phyloP scores from a whole-genome alignment of 345 rosid genomes.

The Syzygium aqueum region DNA sequence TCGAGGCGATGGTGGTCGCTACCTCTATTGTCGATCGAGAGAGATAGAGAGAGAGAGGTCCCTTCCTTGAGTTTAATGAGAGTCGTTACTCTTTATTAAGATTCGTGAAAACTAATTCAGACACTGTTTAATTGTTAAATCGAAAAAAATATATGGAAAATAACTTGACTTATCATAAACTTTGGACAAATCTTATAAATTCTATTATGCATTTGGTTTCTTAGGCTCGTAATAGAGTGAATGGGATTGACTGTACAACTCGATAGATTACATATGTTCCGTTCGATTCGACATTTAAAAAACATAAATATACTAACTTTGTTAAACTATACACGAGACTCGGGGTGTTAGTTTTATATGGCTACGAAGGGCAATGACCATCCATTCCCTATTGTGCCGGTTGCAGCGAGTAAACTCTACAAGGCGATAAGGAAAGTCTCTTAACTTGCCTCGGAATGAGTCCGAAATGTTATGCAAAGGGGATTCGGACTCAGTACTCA shows the following conservation, averaged over 20 bases:
- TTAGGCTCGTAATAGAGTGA: neutral
- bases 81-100: rapidly evolving
- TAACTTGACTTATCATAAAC: neutral
- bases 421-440: rapidly evolving
- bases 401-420: rapidly evolving
- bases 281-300: neutral
- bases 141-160: neutral
- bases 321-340: neutral
- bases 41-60: too few relatives aligned
- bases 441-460: rapidly evolving
- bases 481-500: neutral
- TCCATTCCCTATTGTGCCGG: rapidly evolving
- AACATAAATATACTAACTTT: too few relatives aligned
- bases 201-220: neutral
- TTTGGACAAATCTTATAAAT: neutral
- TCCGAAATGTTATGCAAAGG: neutral
- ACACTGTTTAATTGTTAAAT: rapidly evolving
- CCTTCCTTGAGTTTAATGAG: neutral
- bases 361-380: rapidly evolving
- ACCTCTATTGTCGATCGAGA: neutral
- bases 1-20: too few relatives aligned
- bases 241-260: neutral
- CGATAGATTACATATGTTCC: too few relatives aligned
- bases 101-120: rapidly evolving
- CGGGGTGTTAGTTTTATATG: rapidly evolving